Evolutionary conservation across 352 stramenopile species (phyloP), one percentile per base, ranked within the genome.

Genomic region (Globisporangium lucens): DNA sequence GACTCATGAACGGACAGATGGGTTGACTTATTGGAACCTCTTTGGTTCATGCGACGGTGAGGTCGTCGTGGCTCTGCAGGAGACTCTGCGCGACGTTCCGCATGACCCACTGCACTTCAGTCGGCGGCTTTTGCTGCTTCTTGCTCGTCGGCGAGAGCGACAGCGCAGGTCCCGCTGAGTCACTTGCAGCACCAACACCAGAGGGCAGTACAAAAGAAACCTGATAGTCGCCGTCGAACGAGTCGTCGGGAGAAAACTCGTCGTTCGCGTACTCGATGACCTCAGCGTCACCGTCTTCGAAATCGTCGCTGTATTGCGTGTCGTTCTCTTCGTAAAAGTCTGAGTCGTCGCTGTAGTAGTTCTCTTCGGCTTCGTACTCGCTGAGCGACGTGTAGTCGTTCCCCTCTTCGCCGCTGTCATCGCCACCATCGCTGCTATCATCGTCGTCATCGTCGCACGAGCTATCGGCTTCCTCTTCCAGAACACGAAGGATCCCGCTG

Each of bases 271-370:
- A 93, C 56, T 93, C 82, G 59, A 92, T 91, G 30, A 94, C 71
- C 66, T 94, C 87, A 24, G 84, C 85, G 43, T 93, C 85, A 0
- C 75, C 67, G 57, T 92, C 83, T 61, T 94, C 87, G 67, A 91
- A 93, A 63, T 94, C 87, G 38, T 94, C 85, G 69, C 85, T 94
- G 74, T 92, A 92, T 57, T 89, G 82, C 6, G 77, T 85, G 6
- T 84, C 82, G 61, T 85, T 83, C 30, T 88, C 78, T 36, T 85
- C 82, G 36, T 84, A 84, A 67, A 89, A 85, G 55, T 92, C 85
- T 46, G 83, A 91, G 70, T 89, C 80, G 61, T 93, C 85, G 57
- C 83, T 93, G 76, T 94, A 94, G 68, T 90, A 93, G 67, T 93
- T 94, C 61, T 94, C 87, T 63, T 93, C 84, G 0, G 77, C 83